A percentile compares a stretch with the other conserved stretches of the same genome.
phyloP scores from a whole-genome alignment of 208 protist genomes.

The Tetramitus jugosus region DNA sequence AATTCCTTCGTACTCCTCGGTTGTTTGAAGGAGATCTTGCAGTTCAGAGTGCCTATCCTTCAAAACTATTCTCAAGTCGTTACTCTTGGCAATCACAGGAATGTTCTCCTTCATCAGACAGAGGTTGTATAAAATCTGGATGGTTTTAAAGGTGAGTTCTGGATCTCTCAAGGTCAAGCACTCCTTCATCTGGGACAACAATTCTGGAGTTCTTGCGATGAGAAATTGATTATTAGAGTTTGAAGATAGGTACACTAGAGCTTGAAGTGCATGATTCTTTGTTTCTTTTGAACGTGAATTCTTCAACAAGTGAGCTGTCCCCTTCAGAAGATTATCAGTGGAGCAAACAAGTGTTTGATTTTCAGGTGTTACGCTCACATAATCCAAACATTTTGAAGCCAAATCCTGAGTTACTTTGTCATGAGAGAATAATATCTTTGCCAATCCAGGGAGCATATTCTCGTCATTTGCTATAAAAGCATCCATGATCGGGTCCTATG shows the following conservation, averaged over 20 bases:
- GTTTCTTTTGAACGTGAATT: not conserved
- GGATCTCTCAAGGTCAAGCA: not conserved
- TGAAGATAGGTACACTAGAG: not conserved
- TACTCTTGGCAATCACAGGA: not conserved
- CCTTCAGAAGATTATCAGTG: not conserved
- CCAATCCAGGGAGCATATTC: not conserved
- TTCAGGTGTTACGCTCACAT: not conserved
- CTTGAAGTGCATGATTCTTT: not conserved
- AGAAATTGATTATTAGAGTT: conserved; percentile 11
- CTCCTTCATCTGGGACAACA: not conserved
- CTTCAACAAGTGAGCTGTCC: not conserved
- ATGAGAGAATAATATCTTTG: conserved; percentile 3
- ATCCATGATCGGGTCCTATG: not conserved
- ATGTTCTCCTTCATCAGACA: conserved; percentile 17
- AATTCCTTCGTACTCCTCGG: not conserved
- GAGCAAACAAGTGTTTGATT: conserved; percentile 5
- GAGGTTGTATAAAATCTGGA: conserved; percentile 6
- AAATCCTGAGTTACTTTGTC: not conserved
- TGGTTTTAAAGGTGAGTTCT: not conserved
- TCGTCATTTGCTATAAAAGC: conserved; percentile 18
- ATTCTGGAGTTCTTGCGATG: not conserved
- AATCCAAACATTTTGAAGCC: not conserved
- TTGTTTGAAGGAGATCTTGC: not conserved
- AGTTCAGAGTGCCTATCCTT: not conserved
- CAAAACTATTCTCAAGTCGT: not conserved